Evolutionary conservation across 2,329 filamentous ascomycete genomes (phyloP), one percentile per base, ranked within the genome.

Genomic region (Paraphaeosphaeria sporulosa): DNA sequence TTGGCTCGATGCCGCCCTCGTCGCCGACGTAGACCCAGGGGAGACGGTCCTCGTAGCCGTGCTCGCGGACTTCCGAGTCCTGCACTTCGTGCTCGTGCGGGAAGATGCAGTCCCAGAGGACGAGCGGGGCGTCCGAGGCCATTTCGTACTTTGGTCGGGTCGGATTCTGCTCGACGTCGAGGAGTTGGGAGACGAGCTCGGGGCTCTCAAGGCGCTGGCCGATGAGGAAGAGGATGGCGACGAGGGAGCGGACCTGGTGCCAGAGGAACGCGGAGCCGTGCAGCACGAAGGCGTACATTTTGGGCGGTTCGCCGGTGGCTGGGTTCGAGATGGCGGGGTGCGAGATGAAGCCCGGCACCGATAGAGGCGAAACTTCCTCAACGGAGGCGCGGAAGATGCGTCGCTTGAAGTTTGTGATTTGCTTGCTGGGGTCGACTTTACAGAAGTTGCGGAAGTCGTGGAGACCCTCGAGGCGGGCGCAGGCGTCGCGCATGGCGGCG

Each of bases 391-490:
- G 88, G 76, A 90, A 94, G 68, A 99, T 93, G 46, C 87, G 85
- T 44, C 95, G 85, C 68, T 87, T 81, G 71, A 94, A 98, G 74
- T 92, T 95, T 36, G 87, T 88, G 68, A 97, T 92, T 78, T 96
- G 92, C 82, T 98, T 98, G 70, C 85, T 88, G 0, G 91, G 85
- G 78, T 99, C 95, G 60, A 98, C 84, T 78, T 97, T 97, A 85
- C 95, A 98, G 74, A 98, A 91, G 78, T 99, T 99, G 61, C 95
- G 88, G 80, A 98, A 99, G 80, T 99, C 95, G 78, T 98, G 92
- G 54, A 89, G 78, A 6, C 95, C 95, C 68, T 93, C 87, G 67
- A 92, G 94, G 52, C 88, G 83, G 74, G 87, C 89, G 25, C 94
- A 95, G 0, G 92, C 95, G 69, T 88, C 80, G 19, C 88, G 86